Percentiles rank a stretch among this genome's conserved stretches.
Conservation (phyloP, 805 yeast species). For the Yarrowia hollandica region DNA sequence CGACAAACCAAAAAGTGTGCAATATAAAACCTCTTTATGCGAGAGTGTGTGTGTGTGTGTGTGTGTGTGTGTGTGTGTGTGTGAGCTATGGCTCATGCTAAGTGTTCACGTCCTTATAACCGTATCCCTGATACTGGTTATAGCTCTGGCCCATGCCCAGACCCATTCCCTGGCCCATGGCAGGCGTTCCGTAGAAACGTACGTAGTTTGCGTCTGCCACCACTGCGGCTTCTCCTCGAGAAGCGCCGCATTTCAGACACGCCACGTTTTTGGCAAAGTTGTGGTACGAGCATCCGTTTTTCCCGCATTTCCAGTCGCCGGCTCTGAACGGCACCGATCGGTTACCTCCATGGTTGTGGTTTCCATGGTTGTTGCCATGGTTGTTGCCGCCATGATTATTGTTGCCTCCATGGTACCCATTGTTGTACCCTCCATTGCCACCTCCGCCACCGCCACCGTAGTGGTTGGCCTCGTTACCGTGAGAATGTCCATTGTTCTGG, state of each 20-base stretch:
- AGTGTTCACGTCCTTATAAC: constrained; percentile 8
- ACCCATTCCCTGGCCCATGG: constrained; percentile 8
- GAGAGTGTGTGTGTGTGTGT: too few relatives aligned
- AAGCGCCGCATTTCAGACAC: constrained; percentile 86
- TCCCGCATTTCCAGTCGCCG: constrained; percentile 92
- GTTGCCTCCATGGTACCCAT: not conserved
- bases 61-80: too few relatives aligned
- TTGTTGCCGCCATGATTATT: too few relatives aligned
- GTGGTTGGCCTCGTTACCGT: too few relatives aligned
- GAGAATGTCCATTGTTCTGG: too few relatives aligned
- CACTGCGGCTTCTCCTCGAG: constrained; percentile 45
- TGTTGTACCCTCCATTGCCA: not conserved
- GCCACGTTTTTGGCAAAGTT: constrained; percentile 88
- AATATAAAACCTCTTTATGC: too few relatives aligned
- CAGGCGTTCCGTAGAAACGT: not conserved
- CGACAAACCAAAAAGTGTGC: too few relatives aligned
- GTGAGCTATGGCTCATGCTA: too few relatives aligned
- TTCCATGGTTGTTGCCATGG: constrained; percentile 7
- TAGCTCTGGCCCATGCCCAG: not conserved
- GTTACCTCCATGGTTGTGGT: not conserved
- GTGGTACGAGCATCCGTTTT: constrained; percentile 78
- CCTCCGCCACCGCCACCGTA: too few relatives aligned
- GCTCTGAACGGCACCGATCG: constrained; percentile 83
- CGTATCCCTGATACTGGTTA: constrained; percentile 14
- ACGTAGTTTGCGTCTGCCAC: constrained; percentile 29